These are phyloP conservation scores for Urochloa ruziziensis DNA, from an alignment of 176 grass and related monocot genomes.

Conservation along the genomic window DNA sequence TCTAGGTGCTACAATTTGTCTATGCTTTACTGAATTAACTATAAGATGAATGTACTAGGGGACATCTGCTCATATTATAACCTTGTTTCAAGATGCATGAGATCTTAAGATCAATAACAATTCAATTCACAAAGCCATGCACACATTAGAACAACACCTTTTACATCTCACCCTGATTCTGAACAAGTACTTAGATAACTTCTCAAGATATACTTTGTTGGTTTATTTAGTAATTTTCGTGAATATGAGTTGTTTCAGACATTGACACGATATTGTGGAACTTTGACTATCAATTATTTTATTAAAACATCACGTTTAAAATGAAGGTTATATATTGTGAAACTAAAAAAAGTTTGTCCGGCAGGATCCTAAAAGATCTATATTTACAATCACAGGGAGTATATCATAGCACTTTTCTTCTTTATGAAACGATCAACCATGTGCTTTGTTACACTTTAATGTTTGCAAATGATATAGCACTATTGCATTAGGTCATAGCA, in stretches of 20 bases:
- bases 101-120: neutral
- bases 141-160: neutral
- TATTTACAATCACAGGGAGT: neutral
- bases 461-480: neutral
- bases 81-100: neutral
- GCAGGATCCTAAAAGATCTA: neutral
- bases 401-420: neutral
- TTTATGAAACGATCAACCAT: neutral
- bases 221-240: neutral
- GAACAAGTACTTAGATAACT: neutral
- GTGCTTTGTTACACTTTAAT: neutral
- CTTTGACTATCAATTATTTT: neutral
- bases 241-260: neutral
- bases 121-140: slow-evolving; percentile 9
- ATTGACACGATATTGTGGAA: neutral
- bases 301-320: neutral
- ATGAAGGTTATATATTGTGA: neutral
- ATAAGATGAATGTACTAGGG: neutral
- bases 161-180: neutral
- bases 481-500: neutral
- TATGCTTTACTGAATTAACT: slow-evolving; percentile 18
- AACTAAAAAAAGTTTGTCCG: neutral
- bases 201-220: neutral
- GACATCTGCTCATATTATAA: no score
- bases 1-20: neutral